Evolutionary conservation across 2,329 filamentous ascomycete species (phyloP).

Genomic region (Metarhizium rileyi): DNA sequence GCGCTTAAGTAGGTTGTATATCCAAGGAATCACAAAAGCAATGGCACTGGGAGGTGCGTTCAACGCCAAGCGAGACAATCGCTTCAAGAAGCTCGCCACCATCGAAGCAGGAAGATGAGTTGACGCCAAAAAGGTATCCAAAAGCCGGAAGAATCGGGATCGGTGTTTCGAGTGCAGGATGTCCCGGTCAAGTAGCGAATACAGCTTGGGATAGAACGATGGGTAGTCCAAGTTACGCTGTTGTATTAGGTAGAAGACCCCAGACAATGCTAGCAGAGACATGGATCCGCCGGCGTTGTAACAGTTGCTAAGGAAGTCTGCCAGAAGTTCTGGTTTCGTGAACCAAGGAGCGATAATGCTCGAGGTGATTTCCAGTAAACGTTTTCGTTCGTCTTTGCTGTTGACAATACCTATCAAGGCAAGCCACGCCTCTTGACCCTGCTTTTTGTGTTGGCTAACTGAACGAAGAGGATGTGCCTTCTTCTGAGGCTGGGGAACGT

Average conservation of each 20-base stretch:
- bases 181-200: slow-evolving; percentile 78
- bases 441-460: slow-evolving; percentile 61
- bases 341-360: slow-evolving; percentile 83
- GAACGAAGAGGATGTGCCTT: slow-evolving; percentile 58
- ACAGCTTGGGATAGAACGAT: slow-evolving; percentile 86
- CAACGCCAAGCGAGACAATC: slow-evolving; percentile 75
- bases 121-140: slow-evolving; percentile 84
- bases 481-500: slow-evolving; percentile 53
- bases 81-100: slow-evolving; percentile 93
- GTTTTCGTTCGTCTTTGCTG: slow-evolving; percentile 66
- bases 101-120: slow-evolving; percentile 86
- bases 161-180: slow-evolving; percentile 91
- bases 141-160: slow-evolving; percentile 81
- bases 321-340: slow-evolving; percentile 73
- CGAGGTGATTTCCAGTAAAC: slow-evolving; percentile 64
- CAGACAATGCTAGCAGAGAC: slow-evolving; percentile 79
- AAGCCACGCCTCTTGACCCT: slow-evolving; percentile 81
- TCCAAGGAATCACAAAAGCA: slow-evolving; percentile 81
- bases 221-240: slow-evolving; percentile 94
- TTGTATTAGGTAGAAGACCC: slow-evolving; percentile 89
- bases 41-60: slow-evolving; percentile 83
- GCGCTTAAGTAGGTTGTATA: slow-evolving; percentile 86
- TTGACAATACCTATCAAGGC: slow-evolving; percentile 60
- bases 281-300: slow-evolving; percentile 81
- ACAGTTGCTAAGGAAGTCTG: slow-evolving; percentile 94